Conservation (phyloP, 2,329 filamentous ascomycete species). For the Orbilia ellipsospora region DNA sequence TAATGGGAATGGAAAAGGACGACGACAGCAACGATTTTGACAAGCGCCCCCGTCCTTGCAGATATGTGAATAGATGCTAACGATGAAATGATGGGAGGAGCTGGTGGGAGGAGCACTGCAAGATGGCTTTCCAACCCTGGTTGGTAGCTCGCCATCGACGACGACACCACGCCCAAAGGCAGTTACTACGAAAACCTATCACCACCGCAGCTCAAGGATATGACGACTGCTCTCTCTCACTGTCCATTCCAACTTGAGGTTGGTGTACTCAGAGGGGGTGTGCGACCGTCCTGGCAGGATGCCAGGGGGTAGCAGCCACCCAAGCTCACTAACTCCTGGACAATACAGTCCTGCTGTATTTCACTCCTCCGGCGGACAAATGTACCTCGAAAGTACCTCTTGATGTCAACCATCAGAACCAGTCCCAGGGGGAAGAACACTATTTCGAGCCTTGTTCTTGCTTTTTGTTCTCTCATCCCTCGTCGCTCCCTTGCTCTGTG, state of each 20-base stretch:
- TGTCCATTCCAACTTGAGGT: constrained; percentile 27
- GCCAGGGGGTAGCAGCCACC: constrained; percentile 17
- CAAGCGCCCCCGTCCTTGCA: constrained; percentile 34
- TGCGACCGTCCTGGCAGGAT: constrained; percentile 25
- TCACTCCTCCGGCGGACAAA: neutral
- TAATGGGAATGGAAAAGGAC: constrained; percentile 14
- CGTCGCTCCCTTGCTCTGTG: constrained; percentile 37
- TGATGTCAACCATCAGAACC: constrained; percentile 2
- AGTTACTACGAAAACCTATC: constrained; percentile 6
- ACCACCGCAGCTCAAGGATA: constrained; percentile 1
- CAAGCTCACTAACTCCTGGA: too few relatives aligned
- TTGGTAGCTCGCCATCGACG: neutral
- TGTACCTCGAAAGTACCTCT: constrained; percentile 45
- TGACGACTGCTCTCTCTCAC: constrained; percentile 1
- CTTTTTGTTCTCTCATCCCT: neutral
- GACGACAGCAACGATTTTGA: constrained; percentile 10
- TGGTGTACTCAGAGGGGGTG: constrained; percentile 8
- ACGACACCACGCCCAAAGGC: neutral
- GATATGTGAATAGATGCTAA: constrained; percentile 10
- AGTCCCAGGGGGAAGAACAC: neutral
- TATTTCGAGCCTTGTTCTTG: constrained; percentile 12
- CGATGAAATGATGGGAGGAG: constrained; percentile 1
- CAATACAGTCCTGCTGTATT: neutral
- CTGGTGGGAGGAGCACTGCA: constrained; percentile 38
- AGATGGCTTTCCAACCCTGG: constrained; percentile 1